Base-by-base conservation (phyloP, 768 basidiomycete genomes). In the Kondoa malvinella region DNA sequence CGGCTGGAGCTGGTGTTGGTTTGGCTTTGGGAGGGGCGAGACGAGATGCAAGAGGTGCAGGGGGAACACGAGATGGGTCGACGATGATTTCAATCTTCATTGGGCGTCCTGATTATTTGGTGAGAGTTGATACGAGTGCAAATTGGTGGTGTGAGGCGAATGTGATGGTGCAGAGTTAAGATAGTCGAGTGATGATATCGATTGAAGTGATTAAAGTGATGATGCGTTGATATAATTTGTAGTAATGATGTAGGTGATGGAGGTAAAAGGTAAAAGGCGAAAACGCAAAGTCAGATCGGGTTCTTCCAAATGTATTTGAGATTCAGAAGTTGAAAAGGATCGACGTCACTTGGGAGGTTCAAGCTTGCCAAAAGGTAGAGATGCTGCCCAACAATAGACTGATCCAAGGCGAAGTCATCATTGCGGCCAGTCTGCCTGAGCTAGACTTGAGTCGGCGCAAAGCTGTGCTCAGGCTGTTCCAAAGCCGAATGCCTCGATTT, bases 21-120 rank as follows among this genome's bases (percentile, higher is more conserved):
- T 4, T 27, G 69, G 66, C 31, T 30, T 30, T 33, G 58, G 66
- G 27, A 17, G 90, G 88, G 2, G 89, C 88, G 34, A 99, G 89
- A 65, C 95, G 88, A 29, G 87, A 83, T 21, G 84, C 84, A 71
- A 99, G 81, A 2, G 88, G 82, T 25, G 80, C 80, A 12, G 80
- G 77, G 14, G 83, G 78, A 3, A 83, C 82, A 63, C 77, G 76
- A 58, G 85, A 82, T 15, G 89, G 89, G 80, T 94, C 89, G 76
- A 94, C 83, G 58, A 97, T 85, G 72, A 97, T 89, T 82, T 99
- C 94, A 71, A 97, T 92, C 82, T 92, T 94, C 92, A 97, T 95
- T 27, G 90, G 88, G 72, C 89, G 88, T 82, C 89, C 94, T 97
- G 77, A 68, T 61, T 57, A 34, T 50, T 21, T 16, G 57, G 67